Percentiles rank a stretch among this genome's conserved stretches.
These are phyloP conservation scores for Taiozyma sp. DNA, from an alignment of 1,139 yeast genomes.

Conservation along the genomic window DNA sequence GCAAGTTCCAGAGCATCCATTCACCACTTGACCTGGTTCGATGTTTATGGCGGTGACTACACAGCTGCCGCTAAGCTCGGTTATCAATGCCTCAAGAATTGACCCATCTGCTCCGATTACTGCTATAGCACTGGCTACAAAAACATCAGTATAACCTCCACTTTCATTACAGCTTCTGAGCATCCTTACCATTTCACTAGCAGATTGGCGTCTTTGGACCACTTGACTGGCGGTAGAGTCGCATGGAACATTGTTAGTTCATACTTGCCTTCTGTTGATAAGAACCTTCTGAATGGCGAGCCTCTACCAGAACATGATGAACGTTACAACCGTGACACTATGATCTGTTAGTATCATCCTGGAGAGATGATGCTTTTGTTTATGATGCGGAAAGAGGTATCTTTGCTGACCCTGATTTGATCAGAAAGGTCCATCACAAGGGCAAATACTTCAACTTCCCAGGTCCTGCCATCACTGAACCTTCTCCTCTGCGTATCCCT, in stretches of 20 bases:
- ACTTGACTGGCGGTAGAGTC: conserved; percentile 39
- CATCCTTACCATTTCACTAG: conserved; percentile 39
- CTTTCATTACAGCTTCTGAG: conserved; percentile 41
- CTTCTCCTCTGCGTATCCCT: conserved; percentile 42
- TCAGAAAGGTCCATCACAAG: conserved; percentile 34
- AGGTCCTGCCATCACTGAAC: conserved; percentile 38
- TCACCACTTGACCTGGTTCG: too few species aligned
- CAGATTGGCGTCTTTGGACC: conserved; percentile 38
- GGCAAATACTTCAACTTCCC: conserved; percentile 38
- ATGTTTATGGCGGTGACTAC: too few species aligned
- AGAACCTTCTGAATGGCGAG: conserved; percentile 28
- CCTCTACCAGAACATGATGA: conserved; percentile 35
- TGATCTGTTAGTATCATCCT: conserved; percentile 35
- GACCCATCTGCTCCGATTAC: conserved; percentile 37
- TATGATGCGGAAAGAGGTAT: conserved; percentile 29
- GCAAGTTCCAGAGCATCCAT: too few species aligned
- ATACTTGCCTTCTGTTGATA: conserved; percentile 25
- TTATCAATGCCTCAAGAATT: conserved; percentile 25
- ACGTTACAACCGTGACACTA: conserved; percentile 37
- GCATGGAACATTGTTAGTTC: conserved; percentile 40
- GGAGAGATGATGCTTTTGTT: conserved; percentile 41
- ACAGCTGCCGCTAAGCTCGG: conserved; percentile 16
- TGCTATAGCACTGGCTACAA: conserved; percentile 44
- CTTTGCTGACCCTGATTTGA: conserved; percentile 35
- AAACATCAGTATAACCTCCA: conserved; percentile 37